Conservation (phyloP, 2,329 filamentous ascomycete species). For the Monilinia fructicola region DNA sequence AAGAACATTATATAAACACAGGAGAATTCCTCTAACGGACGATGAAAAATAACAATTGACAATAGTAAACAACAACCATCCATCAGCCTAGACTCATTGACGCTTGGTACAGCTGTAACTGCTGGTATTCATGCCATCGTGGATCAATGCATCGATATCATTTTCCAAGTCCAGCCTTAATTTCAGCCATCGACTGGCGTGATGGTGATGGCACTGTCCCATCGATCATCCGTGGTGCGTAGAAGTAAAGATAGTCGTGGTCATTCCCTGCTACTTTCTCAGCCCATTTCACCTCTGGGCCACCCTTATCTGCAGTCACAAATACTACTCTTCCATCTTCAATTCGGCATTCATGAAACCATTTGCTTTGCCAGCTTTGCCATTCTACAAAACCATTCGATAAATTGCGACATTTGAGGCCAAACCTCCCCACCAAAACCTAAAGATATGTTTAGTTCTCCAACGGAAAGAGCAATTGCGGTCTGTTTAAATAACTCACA, state of each 20-base stretch:
- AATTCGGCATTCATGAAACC: neutral
- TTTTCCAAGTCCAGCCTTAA: neutral
- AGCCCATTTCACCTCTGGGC: neutral
- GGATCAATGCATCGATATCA: too few species aligned
- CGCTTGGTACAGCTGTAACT: too few species aligned
- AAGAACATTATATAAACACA: neutral
- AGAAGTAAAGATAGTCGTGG: neutral
- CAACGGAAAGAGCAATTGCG: neutral
- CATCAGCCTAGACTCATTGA: too few species aligned
- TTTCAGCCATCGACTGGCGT: neutral
- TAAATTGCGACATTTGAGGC: neutral
- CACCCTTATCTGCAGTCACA: neutral
- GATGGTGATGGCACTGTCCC: neutral
- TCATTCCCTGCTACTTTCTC: neutral
- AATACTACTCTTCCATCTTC: neutral
- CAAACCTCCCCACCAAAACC: neutral
- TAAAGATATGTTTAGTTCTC: neutral
- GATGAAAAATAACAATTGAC: neutral
- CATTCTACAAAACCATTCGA: neutral
- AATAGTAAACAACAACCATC: neutral
- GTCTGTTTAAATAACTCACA: neutral
- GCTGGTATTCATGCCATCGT: too few species aligned
- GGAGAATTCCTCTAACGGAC: neutral
- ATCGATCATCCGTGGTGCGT: fast-evolving
- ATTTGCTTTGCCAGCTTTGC: slow-evolving; percentile 7